Conservation (phyloP, 306 rosid genomes). For the Acacia acuminata region DNA sequence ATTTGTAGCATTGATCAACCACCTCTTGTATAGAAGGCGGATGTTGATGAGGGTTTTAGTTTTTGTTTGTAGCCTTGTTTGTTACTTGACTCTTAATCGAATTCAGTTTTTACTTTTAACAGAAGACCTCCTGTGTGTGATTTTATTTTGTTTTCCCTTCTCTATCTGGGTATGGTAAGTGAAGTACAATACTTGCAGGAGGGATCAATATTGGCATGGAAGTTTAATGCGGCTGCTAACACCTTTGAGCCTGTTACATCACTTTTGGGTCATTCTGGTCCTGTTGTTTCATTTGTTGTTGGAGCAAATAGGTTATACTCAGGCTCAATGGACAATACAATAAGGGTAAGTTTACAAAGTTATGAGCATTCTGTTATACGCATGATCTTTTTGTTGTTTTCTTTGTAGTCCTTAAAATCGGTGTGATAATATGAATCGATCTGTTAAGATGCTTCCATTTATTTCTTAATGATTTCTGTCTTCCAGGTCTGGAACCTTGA, state of each 20-base stretch:
- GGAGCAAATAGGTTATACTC: constrained; percentile 97
- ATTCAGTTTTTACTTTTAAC: too few relatives aligned
- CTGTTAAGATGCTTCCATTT: not conserved
- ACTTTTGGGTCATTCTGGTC: constrained; percentile 72
- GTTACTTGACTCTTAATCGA: too few relatives aligned
- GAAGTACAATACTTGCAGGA: constrained; percentile 59
- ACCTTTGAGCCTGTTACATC: constrained; percentile 88
- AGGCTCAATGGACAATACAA: constrained; percentile 93
- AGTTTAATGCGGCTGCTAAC: constrained; percentile 72
- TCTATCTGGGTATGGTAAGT: constrained; percentile 7
- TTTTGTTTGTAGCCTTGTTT: too few relatives aligned
- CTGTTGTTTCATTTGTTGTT: constrained; percentile 89
- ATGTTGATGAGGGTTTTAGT: too few relatives aligned
- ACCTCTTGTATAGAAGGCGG: too few relatives aligned
- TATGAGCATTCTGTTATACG: not conserved
- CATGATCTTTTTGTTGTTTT: not conserved
- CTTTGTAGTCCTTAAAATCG: constrained; percentile 3
- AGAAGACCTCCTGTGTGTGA: constrained; percentile 6
- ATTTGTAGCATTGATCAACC: too few relatives aligned
- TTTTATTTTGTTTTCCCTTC: not conserved
- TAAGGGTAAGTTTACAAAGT: constrained; percentile 55
- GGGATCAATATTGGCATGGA: constrained; percentile 90
- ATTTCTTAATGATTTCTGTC: constrained; percentile 28
- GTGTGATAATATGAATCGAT: constrained; percentile 3
- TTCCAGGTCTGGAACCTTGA: constrained; percentile 94